These are phyloP conservation scores for Pythium dissimile DNA, from an alignment of 352 stramenopile genomes.

Conservation along the genomic window DNA sequence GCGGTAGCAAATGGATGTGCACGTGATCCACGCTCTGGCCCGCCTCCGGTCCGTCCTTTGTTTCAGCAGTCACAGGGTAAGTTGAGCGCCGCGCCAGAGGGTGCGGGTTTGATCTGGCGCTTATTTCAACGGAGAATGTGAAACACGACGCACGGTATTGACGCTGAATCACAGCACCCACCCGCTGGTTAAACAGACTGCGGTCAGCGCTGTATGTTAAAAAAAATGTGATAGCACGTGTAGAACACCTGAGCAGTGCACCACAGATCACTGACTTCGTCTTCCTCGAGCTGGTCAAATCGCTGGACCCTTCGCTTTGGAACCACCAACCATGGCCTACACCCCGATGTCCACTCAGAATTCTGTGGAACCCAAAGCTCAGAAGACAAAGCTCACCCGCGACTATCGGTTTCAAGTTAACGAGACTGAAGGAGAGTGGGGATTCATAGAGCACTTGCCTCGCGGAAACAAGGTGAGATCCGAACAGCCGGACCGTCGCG, in stretches of 20 bases:
- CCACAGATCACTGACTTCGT: constrained; percentile 91
- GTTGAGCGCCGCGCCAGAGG: no score
- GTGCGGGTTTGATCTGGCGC: no score
- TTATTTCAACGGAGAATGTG: constrained; percentile 91
- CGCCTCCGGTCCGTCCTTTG: constrained; percentile 78
- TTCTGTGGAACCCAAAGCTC: no score
- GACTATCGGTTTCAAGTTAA: constrained; percentile 94
- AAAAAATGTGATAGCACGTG: no score
- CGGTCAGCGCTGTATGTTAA: no score
- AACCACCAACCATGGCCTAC: constrained; percentile 89
- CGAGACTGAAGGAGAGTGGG: constrained; percentile 65
- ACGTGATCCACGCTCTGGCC: constrained; percentile 92
- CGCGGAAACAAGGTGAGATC: constrained; percentile 34
- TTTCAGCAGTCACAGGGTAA: background rate
- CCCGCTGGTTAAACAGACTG: constrained; percentile 30
- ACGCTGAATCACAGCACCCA: constrained; percentile 70
- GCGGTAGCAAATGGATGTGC: constrained; percentile 92
- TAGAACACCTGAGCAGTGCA: constrained; percentile 75
- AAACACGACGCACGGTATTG: constrained; percentile 75
- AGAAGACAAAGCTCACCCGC: no score
- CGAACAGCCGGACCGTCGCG: constrained; percentile 37
- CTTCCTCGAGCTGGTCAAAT: constrained; percentile 70
- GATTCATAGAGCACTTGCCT: constrained; percentile 66
- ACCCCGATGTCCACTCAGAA: background rate
- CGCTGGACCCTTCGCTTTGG: constrained; percentile 70